Conservation (phyloP, 306 rosid species). For the Glycine soja region DNA sequence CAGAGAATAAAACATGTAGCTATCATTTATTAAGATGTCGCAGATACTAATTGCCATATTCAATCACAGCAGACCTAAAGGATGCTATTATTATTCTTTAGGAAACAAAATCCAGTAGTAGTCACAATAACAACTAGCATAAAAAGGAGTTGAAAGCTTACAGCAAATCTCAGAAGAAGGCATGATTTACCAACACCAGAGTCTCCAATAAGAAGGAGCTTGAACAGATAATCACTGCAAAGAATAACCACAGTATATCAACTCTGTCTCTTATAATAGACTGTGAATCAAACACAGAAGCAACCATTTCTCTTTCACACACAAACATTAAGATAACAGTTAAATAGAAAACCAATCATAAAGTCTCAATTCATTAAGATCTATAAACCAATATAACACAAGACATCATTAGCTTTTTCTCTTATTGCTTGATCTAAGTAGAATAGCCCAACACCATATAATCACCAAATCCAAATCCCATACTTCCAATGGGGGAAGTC, state of each 20-base stretch:
- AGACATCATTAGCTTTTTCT: neutral
- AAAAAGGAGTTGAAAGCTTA: slow-evolving; percentile 55
- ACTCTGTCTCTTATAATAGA: slow-evolving; percentile 6
- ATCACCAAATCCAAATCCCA: slow-evolving; percentile 9
- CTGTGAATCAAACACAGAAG: slow-evolving; percentile 1
- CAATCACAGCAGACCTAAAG: slow-evolving; percentile 7
- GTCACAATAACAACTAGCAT: slow-evolving; percentile 26
- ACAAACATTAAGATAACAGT: slow-evolving; percentile 1
- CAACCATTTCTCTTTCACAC: neutral
- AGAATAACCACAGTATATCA: slow-evolving; percentile 13
- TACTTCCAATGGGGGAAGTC: slow-evolving; percentile 12
- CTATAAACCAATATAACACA: slow-evolving; percentile 16
- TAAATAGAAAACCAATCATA: neutral
- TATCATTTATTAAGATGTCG: neutral
- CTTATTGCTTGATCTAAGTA: slow-evolving; percentile 8
- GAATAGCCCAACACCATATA: neutral
- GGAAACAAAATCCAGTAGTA: too few relatives aligned
- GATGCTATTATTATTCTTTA: neutral
- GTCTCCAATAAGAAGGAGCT: slow-evolving; percentile 96
- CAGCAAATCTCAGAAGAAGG: slow-evolving; percentile 95
- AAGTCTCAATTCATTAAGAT: slow-evolving; percentile 16
- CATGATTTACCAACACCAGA: slow-evolving; percentile 98
- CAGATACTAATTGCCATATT: slow-evolving; percentile 2
- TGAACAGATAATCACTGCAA: slow-evolving; percentile 91
- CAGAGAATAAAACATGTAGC: slow-evolving; percentile 9